These are phyloP conservation scores for Amylostereum areolatum DNA, from an alignment of 1,284 basidiomycete genomes.

Conservation along the genomic window DNA sequence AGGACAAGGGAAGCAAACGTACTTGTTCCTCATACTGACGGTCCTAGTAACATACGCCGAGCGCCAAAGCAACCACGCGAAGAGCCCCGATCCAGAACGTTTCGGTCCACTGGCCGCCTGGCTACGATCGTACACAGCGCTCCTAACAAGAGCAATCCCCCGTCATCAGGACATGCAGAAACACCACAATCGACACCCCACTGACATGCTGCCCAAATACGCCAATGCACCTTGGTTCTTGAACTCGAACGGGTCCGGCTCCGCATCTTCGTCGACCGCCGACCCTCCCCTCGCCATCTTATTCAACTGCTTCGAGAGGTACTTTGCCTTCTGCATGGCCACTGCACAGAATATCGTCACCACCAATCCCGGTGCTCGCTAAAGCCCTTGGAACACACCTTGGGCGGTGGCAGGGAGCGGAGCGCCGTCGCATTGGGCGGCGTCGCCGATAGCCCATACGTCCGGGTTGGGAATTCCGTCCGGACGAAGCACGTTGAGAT, in stretches of 20 bases:
- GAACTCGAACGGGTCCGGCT: slow-evolving; percentile 50
- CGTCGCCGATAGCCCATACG: slow-evolving; percentile 84
- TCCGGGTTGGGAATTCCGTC: slow-evolving; percentile 61
- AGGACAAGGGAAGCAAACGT: slow-evolving; percentile 5
- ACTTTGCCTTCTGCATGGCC: slow-evolving; percentile 76
- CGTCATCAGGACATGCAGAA: neutral
- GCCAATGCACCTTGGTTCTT: slow-evolving; percentile 73
- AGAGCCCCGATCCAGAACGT: slow-evolving; percentile 58
- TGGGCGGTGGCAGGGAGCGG: slow-evolving; percentile 81
- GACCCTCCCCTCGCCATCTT: slow-evolving; percentile 41
- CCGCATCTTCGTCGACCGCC: slow-evolving; percentile 18
- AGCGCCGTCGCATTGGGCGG: slow-evolving; percentile 53
- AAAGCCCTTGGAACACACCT: slow-evolving; percentile 34
- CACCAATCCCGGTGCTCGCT: neutral
- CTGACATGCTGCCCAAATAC: slow-evolving; percentile 72
- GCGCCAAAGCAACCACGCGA: slow-evolving; percentile 79
- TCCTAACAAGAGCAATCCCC: slow-evolving; percentile 36
- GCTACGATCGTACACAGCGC: slow-evolving; percentile 68
- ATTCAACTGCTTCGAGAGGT: slow-evolving; percentile 67
- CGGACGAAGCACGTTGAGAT: slow-evolving; percentile 52
- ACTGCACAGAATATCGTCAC: slow-evolving; percentile 35
- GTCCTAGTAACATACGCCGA: slow-evolving; percentile 79
- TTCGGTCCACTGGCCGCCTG: slow-evolving; percentile 48
- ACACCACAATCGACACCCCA: slow-evolving; percentile 12
- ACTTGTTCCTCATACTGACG: slow-evolving; percentile 69